Conservation (phyloP, 441 rosid species). For the Francoa sonchifolia region DNA sequence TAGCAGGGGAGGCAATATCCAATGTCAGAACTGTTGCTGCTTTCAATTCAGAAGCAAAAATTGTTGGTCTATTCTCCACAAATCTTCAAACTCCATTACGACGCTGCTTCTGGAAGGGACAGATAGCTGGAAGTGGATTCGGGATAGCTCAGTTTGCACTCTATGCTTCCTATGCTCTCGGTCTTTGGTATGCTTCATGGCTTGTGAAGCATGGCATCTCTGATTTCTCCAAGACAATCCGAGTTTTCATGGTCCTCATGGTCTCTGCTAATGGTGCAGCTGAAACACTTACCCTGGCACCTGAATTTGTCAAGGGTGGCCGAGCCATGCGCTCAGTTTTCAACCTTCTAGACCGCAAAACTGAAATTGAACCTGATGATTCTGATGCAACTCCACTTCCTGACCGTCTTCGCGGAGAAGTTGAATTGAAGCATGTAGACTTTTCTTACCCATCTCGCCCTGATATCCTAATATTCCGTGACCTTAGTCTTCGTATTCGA, state of each 20-base stretch:
- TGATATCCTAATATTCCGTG: slow-evolving; percentile 73
- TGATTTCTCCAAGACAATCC: slow-evolving; percentile 90
- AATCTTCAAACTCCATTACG: slow-evolving; percentile 67
- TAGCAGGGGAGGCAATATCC: slow-evolving; percentile 96
- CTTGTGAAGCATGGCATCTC: slow-evolving; percentile 98
- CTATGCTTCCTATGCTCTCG: slow-evolving; percentile 91
- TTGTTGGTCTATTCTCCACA: slow-evolving; percentile 65
- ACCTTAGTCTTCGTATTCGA: slow-evolving; percentile 74
- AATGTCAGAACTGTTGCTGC: slow-evolving; percentile 95
- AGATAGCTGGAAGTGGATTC: slow-evolving; percentile 90
- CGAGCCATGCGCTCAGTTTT: slow-evolving; percentile 92
- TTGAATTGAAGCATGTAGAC: slow-evolving; percentile 91
- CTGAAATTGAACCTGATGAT: slow-evolving; percentile 95
- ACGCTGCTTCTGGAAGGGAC: slow-evolving; percentile 98
- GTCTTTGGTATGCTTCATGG: slow-evolving; percentile 98
- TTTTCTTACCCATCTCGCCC: slow-evolving; percentile 96
- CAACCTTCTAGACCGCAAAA: slow-evolving; percentile 88
- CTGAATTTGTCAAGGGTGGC: slow-evolving; percentile 97
- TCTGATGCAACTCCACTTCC: slow-evolving; percentile 73
- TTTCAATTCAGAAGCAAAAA: slow-evolving; percentile 78
- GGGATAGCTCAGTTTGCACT: slow-evolving; percentile 91
- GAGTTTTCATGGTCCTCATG: slow-evolving; percentile 98
- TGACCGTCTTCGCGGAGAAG: slow-evolving; percentile 83
- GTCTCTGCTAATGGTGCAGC: slow-evolving; percentile 99
- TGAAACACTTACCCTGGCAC: slow-evolving; percentile 90